These are phyloP conservation scores for Rhododendron mucronatum DNA, from an alignment of 148 eudicot species.

Conservation along the genomic window DNA sequence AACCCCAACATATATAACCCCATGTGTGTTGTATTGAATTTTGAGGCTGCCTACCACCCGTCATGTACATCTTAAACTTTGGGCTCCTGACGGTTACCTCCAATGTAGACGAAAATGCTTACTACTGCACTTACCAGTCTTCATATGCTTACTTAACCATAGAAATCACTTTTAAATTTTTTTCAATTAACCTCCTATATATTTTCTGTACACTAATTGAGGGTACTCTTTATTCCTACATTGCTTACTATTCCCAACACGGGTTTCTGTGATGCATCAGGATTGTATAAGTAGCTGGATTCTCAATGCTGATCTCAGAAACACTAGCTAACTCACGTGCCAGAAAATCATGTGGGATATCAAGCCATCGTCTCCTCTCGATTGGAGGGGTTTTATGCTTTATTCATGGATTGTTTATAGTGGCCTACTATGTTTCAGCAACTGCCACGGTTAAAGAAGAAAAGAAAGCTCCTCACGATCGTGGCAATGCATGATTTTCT, in stretches of 20 bases:
- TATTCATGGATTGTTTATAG: conserved; percentile 50
- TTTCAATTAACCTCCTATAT: not conserved
- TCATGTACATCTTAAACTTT: not conserved
- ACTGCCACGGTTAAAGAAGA: conserved; percentile 27
- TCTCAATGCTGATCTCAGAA: conserved; percentile 47
- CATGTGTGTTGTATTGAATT: not conserved
- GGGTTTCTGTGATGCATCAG: conserved; percentile 18
- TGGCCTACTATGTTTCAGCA: conserved; percentile 47
- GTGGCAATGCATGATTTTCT: not conserved
- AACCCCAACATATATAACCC: not conserved
- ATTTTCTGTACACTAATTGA: not conserved
- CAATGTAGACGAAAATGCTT: too few relatives aligned
- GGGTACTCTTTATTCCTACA: not conserved
- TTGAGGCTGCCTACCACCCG: not conserved
- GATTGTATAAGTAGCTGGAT: conserved; percentile 54
- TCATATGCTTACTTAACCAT: too few relatives aligned
- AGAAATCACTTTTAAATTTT: too few relatives aligned
- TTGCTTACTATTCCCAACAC: not conserved
- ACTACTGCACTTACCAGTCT: too few relatives aligned
- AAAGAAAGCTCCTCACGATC: conserved; percentile 17
- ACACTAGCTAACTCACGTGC: conserved; percentile 40
- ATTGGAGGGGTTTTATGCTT: conserved; percentile 59
- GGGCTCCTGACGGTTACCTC: too few relatives aligned
- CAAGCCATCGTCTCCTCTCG: conserved; percentile 37
- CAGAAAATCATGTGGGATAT: conserved; percentile 36